Evolutionary conservation across 306 rosid genomes (phyloP), one percentile per base, ranked within the genome.

Genomic region (Nissolia schottii): DNA sequence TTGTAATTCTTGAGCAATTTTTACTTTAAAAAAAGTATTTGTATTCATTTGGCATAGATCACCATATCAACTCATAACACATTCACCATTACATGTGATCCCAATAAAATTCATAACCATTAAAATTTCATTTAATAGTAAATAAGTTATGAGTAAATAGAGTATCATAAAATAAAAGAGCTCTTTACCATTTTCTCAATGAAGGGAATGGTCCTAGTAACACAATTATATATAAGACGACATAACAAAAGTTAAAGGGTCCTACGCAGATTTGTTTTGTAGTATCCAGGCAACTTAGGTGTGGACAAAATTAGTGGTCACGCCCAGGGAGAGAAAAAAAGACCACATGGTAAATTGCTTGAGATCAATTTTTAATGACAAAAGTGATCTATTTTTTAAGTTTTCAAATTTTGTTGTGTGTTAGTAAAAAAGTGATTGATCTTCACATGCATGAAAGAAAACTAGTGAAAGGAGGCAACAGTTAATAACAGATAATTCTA

Each of bases 391-490:
- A n/a, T n/a, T n/a, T n/a, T n/a, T n/a, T n/a, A n/a, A n/a, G n/a
- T n/a, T n/a, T n/a, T n/a, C n/a, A n/a, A n/a, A n/a, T n/a, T n/a
- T n/a, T n/a, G n/a, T n/a, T n/a, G n/a, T n/a, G n/a, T n/a, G n/a
- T n/a, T n/a, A n/a, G n/a, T n/a, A n/a, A n/a, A n/a, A n/a, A n/a
- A n/a, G n/a, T n/a, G n/a, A n/a, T n/a, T n/a, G n/a, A n/a, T n/a
- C n/a, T n/a, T n/a, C n/a, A 66, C n/a, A 65, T 28, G 29, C 66
- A 22, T 20, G 77, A 11, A 60, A 38, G 24, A 37, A 34, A 76
- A 11, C 13, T 24, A 24, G 43, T 51, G 40, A 20, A 48, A 60
- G 55, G 70, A 58, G 54, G 8, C 48, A 6, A 18, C 46, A 43
- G 25, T 58, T 54, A 27, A 19, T 29, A 57, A 35, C 25, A 34